Percentiles rank a stretch among this genome's conserved stretches.
Evolutionary conservation across 345 rosid species (phyloP).

Genomic region (Boechera retrofracta): DNA sequence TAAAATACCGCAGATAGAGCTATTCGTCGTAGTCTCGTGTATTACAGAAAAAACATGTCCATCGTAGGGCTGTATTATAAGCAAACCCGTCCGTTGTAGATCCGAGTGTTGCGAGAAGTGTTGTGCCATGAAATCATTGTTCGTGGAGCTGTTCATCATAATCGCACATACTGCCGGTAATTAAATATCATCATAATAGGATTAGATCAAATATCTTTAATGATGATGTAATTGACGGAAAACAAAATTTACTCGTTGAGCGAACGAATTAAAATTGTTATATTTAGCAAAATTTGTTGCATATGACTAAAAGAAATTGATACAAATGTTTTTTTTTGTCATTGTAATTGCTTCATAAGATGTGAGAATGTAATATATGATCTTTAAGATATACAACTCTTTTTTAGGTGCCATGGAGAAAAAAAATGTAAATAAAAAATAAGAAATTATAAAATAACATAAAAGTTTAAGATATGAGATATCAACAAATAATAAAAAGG

Average conservation of each 20-base stretch:
- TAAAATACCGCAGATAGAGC: no score
- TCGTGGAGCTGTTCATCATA: no score
- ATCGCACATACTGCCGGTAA: no score
- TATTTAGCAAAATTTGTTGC: conserved; percentile 11
- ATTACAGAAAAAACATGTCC: no score
- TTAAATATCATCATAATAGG: no score
- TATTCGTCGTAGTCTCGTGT: no score
- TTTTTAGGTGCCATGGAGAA: neutral
- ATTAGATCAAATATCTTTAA: neutral
- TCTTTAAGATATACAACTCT: neutral
- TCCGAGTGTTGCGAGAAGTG: no score
- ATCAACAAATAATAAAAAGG: neutral
- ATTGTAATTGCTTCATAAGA: neutral
- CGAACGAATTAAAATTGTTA: neutral
- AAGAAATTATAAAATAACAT: neutral
- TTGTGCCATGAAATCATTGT: no score
- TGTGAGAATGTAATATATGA: neutral
- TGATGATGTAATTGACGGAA: no score
- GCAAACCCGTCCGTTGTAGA: no score
- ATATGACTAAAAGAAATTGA: neutral
- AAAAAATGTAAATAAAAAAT: neutral
- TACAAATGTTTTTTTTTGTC: neutral
- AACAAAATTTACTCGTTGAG: neutral
- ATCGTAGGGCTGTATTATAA: no score
- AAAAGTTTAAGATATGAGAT: neutral